These are phyloP conservation scores for Pythium brachiatum DNA, from an alignment of 352 stramenopile species.

Conservation along the genomic window DNA sequence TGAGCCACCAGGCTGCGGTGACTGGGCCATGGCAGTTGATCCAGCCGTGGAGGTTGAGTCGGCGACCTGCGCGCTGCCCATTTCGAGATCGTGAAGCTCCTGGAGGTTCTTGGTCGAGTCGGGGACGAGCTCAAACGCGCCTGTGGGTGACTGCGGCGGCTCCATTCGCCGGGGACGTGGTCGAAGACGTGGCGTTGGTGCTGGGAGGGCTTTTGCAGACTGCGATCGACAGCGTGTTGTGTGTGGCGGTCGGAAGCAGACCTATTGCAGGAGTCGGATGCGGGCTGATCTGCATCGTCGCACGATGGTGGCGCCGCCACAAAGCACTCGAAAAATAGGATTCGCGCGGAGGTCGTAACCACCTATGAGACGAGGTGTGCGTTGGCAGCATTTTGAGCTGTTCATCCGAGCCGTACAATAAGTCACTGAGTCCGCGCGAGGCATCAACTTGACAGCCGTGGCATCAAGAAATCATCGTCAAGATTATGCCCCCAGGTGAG, in stretches of 20 bases:
- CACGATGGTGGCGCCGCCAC: neutral
- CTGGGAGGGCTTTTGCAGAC: neutral
- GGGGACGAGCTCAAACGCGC: constrained; percentile 18
- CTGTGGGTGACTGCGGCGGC: constrained; percentile 12
- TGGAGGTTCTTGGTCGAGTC: constrained; percentile 19
- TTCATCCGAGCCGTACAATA: too few relatives aligned
- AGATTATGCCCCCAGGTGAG: neutral
- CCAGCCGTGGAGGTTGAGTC: constrained; percentile 16
- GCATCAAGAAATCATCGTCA: neutral
- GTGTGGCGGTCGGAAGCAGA: neutral
- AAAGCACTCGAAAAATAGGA: constrained; percentile 1
- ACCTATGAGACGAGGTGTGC: neutral
- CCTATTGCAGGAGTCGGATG: too few relatives aligned
- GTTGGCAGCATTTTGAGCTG: neutral
- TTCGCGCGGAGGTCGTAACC: neutral
- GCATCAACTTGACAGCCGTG: neutral
- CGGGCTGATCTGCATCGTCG: neutral
- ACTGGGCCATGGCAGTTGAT: constrained; percentile 6
- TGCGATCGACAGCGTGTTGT: neutral
- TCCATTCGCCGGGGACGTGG: constrained; percentile 11
- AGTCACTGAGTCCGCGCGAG: too few relatives aligned
- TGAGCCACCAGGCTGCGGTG: neutral
- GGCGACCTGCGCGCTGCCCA: constrained; percentile 10
- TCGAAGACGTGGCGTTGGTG: neutral
- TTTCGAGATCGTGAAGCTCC: neutral